Evolutionary conservation across 306 rosid species (phyloP).

Genomic region (Vigna angularis): DNA sequence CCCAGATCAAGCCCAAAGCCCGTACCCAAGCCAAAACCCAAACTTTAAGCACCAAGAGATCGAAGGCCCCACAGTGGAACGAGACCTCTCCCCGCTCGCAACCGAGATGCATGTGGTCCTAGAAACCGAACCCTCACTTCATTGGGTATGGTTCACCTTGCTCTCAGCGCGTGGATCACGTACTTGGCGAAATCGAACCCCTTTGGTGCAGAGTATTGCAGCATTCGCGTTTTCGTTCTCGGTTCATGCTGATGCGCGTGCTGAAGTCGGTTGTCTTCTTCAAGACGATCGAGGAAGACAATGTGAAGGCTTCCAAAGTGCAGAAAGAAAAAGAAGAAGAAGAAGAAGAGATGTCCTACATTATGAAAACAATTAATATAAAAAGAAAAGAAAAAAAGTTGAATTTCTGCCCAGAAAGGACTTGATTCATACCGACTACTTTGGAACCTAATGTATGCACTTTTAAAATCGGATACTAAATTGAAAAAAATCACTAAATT

Average conservation of each 20-base stretch:
- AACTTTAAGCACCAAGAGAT: constrained; percentile 91
- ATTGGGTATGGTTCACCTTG: constrained; percentile 71
- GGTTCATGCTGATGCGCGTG: constrained; percentile 61
- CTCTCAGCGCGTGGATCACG: constrained; percentile 78
- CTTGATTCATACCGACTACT: too few relatives aligned
- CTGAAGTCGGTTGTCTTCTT: constrained; percentile 56
- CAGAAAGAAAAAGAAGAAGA: too few relatives aligned
- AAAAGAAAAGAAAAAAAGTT: too few relatives aligned
- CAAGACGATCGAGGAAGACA: constrained; percentile 1
- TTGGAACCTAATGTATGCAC: too few relatives aligned
- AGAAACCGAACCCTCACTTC: constrained; percentile 55
- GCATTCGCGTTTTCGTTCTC: constrained; percentile 82
- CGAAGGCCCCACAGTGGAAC: constrained; percentile 94
- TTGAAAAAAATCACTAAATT: too few relatives aligned
- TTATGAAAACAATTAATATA: too few relatives aligned
- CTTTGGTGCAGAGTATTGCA: constrained; percentile 61
- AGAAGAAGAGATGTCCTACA: too few relatives aligned
- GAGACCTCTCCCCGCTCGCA: constrained; percentile 70
- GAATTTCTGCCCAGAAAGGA: too few relatives aligned
- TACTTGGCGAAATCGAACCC: constrained; percentile 52
- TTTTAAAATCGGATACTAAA: too few relatives aligned
- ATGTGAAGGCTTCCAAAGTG: too few relatives aligned
- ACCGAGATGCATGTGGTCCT: constrained; percentile 70
- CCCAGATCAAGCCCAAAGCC: constrained; percentile 24
- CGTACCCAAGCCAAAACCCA: constrained; percentile 67